Evolutionary conservation across 1,284 basidiomycete genomes (phyloP), one percentile per base, ranked within the genome.

Genomic region (Xerocomus amazonicus): DNA sequence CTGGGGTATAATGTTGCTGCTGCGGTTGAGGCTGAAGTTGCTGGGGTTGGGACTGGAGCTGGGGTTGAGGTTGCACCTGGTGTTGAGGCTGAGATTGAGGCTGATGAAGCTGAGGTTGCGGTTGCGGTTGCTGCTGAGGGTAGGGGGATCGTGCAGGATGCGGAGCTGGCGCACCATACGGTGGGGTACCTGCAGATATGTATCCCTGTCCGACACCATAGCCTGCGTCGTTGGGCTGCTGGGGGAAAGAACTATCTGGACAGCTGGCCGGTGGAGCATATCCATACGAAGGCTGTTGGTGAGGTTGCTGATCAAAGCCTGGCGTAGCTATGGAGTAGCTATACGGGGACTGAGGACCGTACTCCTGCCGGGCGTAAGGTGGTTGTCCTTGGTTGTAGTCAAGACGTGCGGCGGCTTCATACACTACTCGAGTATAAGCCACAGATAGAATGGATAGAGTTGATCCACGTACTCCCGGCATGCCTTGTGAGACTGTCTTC

Each of bases 401-500:
- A 10, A 55, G 50, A 45, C 50, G 62, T 32, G 67, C 47, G 16
- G 43, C 42, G 32, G 47, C 28, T 3, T 66, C 65, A 32, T 69
- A 70, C 54, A 60, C 66, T 69, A 34, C 29, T 27, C 27, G 27
- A 35, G 28, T 5, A 17, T 56, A 39, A 55, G 49, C 48, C 45
- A 13, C 17, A 56, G 55, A 29, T 57, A 38, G 49, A 47, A 19
- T 8, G 36, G 23, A 42, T 14, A 34, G 31, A 10, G 31, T n/a
- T 9, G n/a, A 10, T 38, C 17, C 27, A 63, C 73, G 51, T 62
- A 80, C 78, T 68, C 44, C 76, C 82, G n/a, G 81, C 78, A 62
- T 91, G 87, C 54, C 84, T 75, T 2, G 89, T 84, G 14, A 93
- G 72, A 60, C 85, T 89, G 54, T 92, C 90, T 68, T 93, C 91